A percentile compares a stretch with the other conserved stretches of the same genome.
Evolutionary conservation across 2,329 filamentous ascomycete species (phyloP).

Genomic region (Apiospora rasikravindrae): DNA sequence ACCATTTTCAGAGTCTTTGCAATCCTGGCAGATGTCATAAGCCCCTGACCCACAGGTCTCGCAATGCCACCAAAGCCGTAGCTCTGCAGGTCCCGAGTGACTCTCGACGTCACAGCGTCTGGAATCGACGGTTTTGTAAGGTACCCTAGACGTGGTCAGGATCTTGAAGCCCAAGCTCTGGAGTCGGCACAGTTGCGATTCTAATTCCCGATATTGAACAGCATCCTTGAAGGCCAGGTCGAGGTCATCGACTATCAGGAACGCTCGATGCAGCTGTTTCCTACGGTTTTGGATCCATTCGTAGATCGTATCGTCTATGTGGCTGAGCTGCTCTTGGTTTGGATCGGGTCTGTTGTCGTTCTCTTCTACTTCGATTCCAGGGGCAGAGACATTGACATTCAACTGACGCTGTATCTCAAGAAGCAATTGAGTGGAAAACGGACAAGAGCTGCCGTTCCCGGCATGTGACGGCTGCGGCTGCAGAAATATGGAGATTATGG

Average conservation of each 20-base stretch:
- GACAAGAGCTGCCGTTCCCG: not conserved
- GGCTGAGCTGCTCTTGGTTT: too few relatives aligned
- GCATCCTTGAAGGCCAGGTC: not conserved
- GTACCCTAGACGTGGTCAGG: not conserved
- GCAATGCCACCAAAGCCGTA: constrained; percentile 9
- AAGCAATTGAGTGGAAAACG: not conserved
- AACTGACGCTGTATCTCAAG: not conserved
- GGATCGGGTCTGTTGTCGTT: not conserved
- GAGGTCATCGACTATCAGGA: not conserved
- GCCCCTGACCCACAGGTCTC: not conserved
- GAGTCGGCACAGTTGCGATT: not conserved
- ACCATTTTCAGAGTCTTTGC: not conserved
- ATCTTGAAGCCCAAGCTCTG: not conserved
- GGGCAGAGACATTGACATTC: accelerated
- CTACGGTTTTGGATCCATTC: not conserved
- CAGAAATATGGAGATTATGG: not conserved
- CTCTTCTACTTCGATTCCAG: too few relatives aligned
- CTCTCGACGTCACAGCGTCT: not conserved
- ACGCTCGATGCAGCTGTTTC: not conserved
- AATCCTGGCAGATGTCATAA: not conserved
- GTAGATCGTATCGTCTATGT: not conserved
- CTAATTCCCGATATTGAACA: not conserved
- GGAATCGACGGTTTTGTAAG: not conserved
- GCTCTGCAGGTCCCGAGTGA: not conserved
- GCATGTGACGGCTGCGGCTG: not conserved